Evolutionary conservation across 345 rosid species (phyloP).

Genomic region (Syzygium oleosum): DNA sequence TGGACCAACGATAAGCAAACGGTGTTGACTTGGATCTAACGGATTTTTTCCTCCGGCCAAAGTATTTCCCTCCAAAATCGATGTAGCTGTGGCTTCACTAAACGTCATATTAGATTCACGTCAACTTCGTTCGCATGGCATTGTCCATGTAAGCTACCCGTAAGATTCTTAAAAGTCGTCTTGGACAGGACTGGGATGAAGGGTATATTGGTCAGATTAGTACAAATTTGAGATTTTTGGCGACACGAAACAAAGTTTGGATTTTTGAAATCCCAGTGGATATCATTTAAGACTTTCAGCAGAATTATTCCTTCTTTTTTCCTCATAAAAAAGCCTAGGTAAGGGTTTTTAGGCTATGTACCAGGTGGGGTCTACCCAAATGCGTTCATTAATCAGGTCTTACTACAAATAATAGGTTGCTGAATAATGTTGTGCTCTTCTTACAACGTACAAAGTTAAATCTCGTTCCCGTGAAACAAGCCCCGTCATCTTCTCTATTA

Average conservation of each 20-base stretch:
- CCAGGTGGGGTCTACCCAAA: neutral
- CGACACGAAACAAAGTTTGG: neutral
- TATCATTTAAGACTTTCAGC: neutral
- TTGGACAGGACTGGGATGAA: rapidly evolving
- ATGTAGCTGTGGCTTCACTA: neutral
- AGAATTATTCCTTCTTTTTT: neutral
- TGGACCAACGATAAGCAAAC: neutral
- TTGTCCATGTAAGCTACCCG: rapidly evolving
- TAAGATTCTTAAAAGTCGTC: neutral
- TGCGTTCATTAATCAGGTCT: neutral
- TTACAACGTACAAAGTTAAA: neutral
- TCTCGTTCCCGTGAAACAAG: neutral
- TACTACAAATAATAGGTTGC: neutral
- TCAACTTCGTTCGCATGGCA: rapidly evolving
- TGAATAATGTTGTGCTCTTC: neutral
- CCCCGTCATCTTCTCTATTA: neutral
- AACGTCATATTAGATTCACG: rapidly evolving
- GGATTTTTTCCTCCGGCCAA: rapidly evolving
- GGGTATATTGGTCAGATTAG: neutral
- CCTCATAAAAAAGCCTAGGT: neutral
- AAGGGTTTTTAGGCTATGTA: neutral
- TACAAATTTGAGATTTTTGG: neutral
- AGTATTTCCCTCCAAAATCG: neutral
- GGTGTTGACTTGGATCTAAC: neutral
- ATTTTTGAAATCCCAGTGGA: neutral